phyloP scores from a whole-genome alignment of 2,329 filamentous ascomycete genomes.

The Fusarium pininemorale region DNA sequence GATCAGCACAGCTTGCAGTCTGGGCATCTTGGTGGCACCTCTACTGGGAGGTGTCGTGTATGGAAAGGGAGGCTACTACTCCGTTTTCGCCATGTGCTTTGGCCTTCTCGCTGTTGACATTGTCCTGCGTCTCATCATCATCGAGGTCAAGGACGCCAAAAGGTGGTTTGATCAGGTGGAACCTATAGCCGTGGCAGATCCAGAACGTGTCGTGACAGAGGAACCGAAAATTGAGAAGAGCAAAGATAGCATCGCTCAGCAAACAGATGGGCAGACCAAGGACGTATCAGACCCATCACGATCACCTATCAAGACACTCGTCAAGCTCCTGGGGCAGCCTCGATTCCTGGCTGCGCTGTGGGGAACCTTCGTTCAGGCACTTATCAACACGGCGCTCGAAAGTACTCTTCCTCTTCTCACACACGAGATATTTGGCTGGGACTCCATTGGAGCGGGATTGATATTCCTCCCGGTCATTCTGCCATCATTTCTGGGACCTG shows the following conservation, averaged over 20 bases:
- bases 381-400: slow-evolving; percentile 47
- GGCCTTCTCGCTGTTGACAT: slow-evolving; percentile 47
- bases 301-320: slow-evolving; percentile 36
- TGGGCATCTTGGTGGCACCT: slow-evolving; percentile 46
- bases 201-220: not conserved
- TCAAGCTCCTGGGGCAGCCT: slow-evolving; percentile 43
- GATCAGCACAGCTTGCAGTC: slow-evolving; percentile 46
- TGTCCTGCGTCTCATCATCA: slow-evolving; percentile 44
- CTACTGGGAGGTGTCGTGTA: slow-evolving; percentile 49
- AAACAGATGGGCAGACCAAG: not conserved
- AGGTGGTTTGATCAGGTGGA: slow-evolving; percentile 37
- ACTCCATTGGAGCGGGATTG: slow-evolving; percentile 47
- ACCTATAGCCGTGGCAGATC: not conserved
- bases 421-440: slow-evolving; percentile 44
- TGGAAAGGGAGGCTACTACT: slow-evolving; percentile 45
- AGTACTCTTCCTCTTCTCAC: slow-evolving; percentile 48
- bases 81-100: slow-evolving; percentile 50
- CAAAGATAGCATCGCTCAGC: not conserved
- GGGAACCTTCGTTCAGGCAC: slow-evolving; percentile 48
- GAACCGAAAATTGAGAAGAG: not conserved
- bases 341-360: slow-evolving; percentile 47
- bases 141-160: slow-evolving; percentile 47
- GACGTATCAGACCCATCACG: not conserved
- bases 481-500: slow-evolving; percentile 45
- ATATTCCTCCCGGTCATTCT: slow-evolving; percentile 48